phyloP scores from a whole-genome alignment of 2,329 filamentous ascomycete genomes.

The Colletotrichum incanum region DNA sequence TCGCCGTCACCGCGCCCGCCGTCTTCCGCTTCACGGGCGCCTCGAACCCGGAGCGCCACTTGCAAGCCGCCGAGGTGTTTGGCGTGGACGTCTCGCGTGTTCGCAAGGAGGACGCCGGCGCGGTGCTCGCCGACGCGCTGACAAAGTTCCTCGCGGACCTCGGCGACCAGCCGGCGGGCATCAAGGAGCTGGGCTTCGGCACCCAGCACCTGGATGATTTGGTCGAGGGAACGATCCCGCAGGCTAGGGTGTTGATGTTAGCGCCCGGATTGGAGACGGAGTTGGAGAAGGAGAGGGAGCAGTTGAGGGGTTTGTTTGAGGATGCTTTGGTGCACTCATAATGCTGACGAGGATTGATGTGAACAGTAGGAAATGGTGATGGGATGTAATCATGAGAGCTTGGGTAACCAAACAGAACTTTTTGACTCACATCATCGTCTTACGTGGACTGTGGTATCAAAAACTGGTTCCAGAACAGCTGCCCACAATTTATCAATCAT shows the following conservation, averaged over 20 bases:
- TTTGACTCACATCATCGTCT: no score
- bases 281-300: constrained; percentile 78
- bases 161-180: constrained; percentile 90
- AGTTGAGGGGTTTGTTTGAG: constrained; percentile 80
- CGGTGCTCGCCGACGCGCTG: constrained; percentile 88
- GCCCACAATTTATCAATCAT: not conserved
- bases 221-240: constrained; percentile 95
- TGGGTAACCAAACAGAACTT: not conserved
- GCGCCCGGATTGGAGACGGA: constrained; percentile 85
- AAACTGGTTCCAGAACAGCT: not conserved
- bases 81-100: constrained; percentile 91
- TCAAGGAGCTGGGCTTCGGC: constrained; percentile 88
- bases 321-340: constrained; percentile 61
- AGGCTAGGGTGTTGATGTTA: constrained; percentile 90
- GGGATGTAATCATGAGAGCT: not conserved
- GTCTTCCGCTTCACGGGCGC: constrained; percentile 95
- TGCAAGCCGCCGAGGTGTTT: constrained; percentile 90
- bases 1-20: constrained; percentile 92
- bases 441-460: no score
- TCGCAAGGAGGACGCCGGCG: constrained; percentile 90
- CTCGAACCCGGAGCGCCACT: constrained; percentile 92
- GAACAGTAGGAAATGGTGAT: no score
- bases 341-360: not conserved
- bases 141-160: constrained; percentile 84
- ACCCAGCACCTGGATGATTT: constrained; percentile 82